A percentile compares a stretch with the other conserved stretches of the same genome.
phyloP scores from a whole-genome alignment of 441 rosid species.

The Theobroma grandiflorum region DNA sequence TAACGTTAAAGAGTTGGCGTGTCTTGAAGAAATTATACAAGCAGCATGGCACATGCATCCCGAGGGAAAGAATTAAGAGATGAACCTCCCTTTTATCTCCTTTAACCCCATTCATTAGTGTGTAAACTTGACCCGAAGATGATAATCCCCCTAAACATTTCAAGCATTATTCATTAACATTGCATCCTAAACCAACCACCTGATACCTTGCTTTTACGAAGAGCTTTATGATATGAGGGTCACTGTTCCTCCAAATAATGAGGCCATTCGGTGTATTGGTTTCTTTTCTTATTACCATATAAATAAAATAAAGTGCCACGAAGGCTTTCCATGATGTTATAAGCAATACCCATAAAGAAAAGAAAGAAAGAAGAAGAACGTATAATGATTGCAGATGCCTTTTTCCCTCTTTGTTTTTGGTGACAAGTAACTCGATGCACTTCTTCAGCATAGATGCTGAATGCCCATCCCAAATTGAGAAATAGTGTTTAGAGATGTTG shows the following conservation, averaged over 20 bases:
- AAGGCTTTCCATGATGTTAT: neutral
- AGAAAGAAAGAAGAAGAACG: too few species aligned
- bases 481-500: too few species aligned
- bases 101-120: neutral
- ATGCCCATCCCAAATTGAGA: too few species aligned
- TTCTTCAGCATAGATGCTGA: too few species aligned
- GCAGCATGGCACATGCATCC: neutral
- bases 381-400: too few species aligned
- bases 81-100: neutral
- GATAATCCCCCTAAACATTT: neutral
- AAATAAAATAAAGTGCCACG: neutral
- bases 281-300: neutral
- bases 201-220: neutral
- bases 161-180: neutral
- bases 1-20: conserved; percentile 5
- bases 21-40: neutral
- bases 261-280: neutral
- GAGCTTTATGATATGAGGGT: neutral
- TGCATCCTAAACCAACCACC: neutral
- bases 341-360: neutral
- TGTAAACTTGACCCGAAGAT: neutral
- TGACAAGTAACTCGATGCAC: too few species aligned
- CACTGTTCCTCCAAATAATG: neutral
- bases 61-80: neutral
- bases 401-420: too few species aligned